Conservation (phyloP, 179 eudicot genomes). For the Sideroxylon spinosum region DNA sequence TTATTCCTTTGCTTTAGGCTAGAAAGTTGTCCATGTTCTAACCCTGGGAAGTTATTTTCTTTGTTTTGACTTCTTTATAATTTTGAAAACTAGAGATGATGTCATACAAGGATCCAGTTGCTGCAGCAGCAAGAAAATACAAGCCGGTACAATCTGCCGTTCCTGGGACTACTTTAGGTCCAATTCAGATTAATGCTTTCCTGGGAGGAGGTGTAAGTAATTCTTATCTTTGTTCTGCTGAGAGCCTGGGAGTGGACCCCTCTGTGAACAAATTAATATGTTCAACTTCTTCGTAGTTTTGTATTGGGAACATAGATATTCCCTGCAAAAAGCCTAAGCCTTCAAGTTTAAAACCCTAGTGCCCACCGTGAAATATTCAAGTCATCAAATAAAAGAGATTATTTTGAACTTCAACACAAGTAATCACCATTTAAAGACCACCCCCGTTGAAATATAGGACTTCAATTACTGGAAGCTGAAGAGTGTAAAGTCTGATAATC, state of each 20-base stretch:
- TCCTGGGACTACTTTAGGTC: slow-evolving; percentile 97
- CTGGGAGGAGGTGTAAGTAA: slow-evolving; percentile 79
- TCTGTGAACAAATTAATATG: neutral
- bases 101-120: slow-evolving; percentile 86
- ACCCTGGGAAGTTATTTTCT: neutral
- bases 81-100: slow-evolving; percentile 46
- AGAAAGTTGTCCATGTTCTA: neutral
- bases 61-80: slow-evolving; percentile 1
- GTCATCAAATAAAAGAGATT: neutral
- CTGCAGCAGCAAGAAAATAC: slow-evolving; percentile 79
- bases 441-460: neutral
- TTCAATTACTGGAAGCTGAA: neutral
- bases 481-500: neutral
- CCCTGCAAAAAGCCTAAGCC: neutral
- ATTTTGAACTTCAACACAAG: neutral
- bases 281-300: neutral
- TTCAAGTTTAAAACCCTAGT: neutral
- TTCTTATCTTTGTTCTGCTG: slow-evolving; percentile 5
- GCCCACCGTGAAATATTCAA: neutral
- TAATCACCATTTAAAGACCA: neutral
- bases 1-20: neutral
- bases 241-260: neutral
- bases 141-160: slow-evolving; percentile 98
- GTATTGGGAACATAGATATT: neutral
- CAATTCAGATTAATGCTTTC: slow-evolving; percentile 84